phyloP scores from a whole-genome alignment of 495 filamentous ascomycete genomes.

The Glarea lozoyensis region DNA sequence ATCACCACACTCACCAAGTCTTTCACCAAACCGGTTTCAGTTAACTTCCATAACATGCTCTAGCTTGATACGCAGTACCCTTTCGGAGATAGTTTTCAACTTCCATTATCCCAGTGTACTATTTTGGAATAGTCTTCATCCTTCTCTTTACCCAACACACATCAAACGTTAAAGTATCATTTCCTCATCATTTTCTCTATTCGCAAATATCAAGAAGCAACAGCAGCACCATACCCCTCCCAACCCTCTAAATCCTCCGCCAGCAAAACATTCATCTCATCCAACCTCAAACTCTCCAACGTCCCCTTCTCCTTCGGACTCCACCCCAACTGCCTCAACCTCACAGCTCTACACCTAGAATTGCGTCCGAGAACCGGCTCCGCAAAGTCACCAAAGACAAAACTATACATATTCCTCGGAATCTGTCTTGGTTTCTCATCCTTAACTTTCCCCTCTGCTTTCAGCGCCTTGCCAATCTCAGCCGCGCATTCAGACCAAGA shows the following conservation, averaged over 20 bases:
- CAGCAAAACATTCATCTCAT: constrained; percentile 30
- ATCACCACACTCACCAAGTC: too few species aligned
- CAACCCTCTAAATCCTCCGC: constrained; percentile 21
- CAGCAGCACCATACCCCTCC: not conserved
- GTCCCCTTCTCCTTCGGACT: constrained; percentile 27
- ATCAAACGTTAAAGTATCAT: too few species aligned
- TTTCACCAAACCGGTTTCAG: too few species aligned
- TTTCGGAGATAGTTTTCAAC: too few species aligned
- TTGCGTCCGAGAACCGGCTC: constrained; percentile 24
- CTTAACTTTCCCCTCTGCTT: constrained; percentile 17
- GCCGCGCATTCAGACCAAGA: constrained; percentile 22
- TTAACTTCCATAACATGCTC: too few species aligned
- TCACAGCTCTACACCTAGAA: constrained; percentile 20
- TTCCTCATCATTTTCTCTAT: too few species aligned
- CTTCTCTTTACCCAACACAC: too few species aligned
- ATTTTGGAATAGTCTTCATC: too few species aligned
- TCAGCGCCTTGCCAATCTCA: constrained; percentile 21
- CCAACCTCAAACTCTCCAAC: constrained; percentile 24
- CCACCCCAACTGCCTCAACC: constrained; percentile 24
- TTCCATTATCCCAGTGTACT: too few species aligned
- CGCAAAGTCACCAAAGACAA: constrained; percentile 24
- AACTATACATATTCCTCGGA: constrained; percentile 19
- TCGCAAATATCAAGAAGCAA: not conserved
- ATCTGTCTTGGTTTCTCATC: constrained; percentile 21
- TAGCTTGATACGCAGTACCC: too few species aligned